Base-by-base conservation (phyloP, 179 eudicot genomes). In the Silene noctiflora region DNA sequence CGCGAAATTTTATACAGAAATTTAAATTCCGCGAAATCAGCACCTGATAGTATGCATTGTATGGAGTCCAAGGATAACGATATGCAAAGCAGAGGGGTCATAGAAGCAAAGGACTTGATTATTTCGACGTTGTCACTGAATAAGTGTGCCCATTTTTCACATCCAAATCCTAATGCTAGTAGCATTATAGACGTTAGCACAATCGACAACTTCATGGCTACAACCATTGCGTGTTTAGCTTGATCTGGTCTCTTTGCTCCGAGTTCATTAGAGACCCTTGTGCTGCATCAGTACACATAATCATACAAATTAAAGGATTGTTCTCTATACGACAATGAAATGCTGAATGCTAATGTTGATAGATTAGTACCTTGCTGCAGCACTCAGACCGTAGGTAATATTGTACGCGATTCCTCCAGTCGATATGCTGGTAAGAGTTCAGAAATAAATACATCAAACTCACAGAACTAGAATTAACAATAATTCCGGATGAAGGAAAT, bases 201-300 rank as follows among this genome's bases (percentile, higher is more conserved):
- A 42, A 90, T 44, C 29, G 95, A 84, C n/a, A 91, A 85, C 82
- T 85, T 89, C 39, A 94, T 71, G 31, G 92, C 59, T 71, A 90
- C 96, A 4, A n/a, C 63, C 93, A 86, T 89, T 25, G 96, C 96
- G 13, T 80, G 81, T 77, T 85, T 91, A 0, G 98, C 98, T 76
- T 67, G 71, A 9, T 81, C 80, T 17, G 85, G 73, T 63, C 84
- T 80, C n/a, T 86, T 89, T 3, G 89, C 91, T 77, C 98, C 95
- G 39, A 90, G 84, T 84, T 93, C 98, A 73, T 93, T 94, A 9
- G 98, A 85, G 60, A 94, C 97, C 77, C 97, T 84, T 14, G 93
- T 90, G 80, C 97, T 90, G 80, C 71, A 67, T 24, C 3, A 16
- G 25, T 33, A 1, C 3, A 62, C 29, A 73, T 6, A 39, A 39